Percentiles rank a stretch among this genome's conserved stretches.
phyloP scores from a whole-genome alignment of 257 asterid species.

The Nicotiana attenuata region DNA sequence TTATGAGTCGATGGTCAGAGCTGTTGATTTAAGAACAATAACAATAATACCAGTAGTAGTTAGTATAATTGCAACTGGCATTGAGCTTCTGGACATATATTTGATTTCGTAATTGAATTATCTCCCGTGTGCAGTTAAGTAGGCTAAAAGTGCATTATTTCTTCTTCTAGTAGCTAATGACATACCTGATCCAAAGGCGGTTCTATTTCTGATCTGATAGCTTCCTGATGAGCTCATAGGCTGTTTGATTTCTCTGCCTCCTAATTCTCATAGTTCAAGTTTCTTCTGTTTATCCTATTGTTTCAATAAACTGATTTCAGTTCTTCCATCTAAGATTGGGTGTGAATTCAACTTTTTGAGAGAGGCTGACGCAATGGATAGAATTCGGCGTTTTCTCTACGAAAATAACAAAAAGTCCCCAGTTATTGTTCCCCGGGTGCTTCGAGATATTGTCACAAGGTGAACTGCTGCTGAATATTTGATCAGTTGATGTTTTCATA shows the following conservation, averaged over 20 bases:
- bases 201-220: not conserved
- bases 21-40: not conserved
- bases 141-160: not conserved
- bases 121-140: not conserved
- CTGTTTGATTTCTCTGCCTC: not conserved
- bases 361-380: slow-evolving; percentile 96
- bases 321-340: slow-evolving; percentile 57
- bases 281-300: not conserved
- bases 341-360: slow-evolving; percentile 83
- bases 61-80: not conserved
- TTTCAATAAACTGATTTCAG: slow-evolving; percentile 5
- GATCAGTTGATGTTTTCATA: not conserved
- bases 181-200: not conserved
- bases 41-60: not conserved
- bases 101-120: not conserved
- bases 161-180: not conserved
- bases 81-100: not conserved
- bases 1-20: not conserved
- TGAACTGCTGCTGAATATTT: slow-evolving; percentile 18
- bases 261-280: not conserved
- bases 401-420: slow-evolving; percentile 67
- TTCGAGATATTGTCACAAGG: slow-evolving; percentile 67
- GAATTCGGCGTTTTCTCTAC: slow-evolving; percentile 59
- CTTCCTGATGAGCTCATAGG: not conserved
- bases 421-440: slow-evolving; percentile 71